Evolutionary conservation across 2,329 filamentous ascomycete genomes (phyloP).

Genomic region (Ustilaginoidea virens): DNA sequence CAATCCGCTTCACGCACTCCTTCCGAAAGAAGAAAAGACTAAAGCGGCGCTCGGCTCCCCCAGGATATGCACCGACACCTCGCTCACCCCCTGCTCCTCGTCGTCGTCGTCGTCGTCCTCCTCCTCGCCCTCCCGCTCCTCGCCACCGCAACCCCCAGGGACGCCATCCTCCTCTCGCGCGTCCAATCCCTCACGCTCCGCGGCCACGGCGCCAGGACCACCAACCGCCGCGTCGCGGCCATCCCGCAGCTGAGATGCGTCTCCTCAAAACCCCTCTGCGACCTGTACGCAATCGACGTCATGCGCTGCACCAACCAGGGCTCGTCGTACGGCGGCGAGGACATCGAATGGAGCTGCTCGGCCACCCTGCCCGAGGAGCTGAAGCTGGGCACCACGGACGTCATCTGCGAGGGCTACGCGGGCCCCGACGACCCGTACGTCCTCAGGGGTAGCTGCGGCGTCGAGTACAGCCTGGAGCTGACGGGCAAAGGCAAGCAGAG

Average conservation of each 20-base stretch:
- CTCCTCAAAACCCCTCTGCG: constrained; percentile 47
- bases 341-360: constrained; percentile 84
- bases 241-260: constrained; percentile 69
- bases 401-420: constrained; percentile 81
- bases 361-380: constrained; percentile 44
- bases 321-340: constrained; percentile 59
- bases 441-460: constrained; percentile 83
- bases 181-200: constrained; percentile 70
- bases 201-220: constrained; percentile 46
- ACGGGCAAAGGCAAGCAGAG: constrained; percentile 61
- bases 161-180: constrained; percentile 40
- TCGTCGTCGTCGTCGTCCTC: constrained; percentile 8
- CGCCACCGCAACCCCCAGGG: constrained; percentile 19
- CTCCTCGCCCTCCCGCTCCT: constrained; percentile 12
- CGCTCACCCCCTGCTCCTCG: too few relatives aligned
- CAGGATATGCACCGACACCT: constrained; percentile 17
- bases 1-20: too few relatives aligned
- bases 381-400: constrained; percentile 70
- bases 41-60: too few relatives aligned
- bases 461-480: constrained; percentile 70
- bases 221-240: constrained; percentile 58
- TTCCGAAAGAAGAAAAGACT: not conserved
- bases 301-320: constrained; percentile 88
- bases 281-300: constrained; percentile 58
- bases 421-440: constrained; percentile 65